These are phyloP conservation scores for Solidago caesia DNA, from an alignment of 129 eudicot species.

Conservation along the genomic window DNA sequence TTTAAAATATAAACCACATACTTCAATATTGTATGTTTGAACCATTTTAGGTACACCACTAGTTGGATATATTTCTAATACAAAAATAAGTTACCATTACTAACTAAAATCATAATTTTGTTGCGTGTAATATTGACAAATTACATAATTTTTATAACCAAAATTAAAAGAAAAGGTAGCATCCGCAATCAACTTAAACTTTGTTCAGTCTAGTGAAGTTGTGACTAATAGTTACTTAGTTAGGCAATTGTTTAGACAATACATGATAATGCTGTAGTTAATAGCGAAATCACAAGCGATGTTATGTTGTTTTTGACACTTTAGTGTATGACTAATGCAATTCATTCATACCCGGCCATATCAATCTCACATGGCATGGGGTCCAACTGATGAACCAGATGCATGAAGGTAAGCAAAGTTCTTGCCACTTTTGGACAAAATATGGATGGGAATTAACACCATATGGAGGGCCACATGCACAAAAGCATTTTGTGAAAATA, in stretches of 20 bases:
- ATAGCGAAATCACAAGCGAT: constrained; percentile 10
- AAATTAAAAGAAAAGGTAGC: background rate
- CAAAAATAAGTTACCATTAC: too few relatives aligned
- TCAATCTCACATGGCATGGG: constrained; percentile 40
- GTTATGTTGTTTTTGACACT: constrained; percentile 17
- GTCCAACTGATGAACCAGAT: constrained; percentile 31
- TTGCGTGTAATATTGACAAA: background rate
- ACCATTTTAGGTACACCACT: too few relatives aligned
- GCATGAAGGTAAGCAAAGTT: constrained; percentile 32
- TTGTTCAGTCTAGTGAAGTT: background rate
- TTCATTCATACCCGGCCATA: constrained; percentile 21
- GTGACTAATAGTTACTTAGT: constrained; percentile 13
- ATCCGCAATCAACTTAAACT: background rate
- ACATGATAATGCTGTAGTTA: background rate
- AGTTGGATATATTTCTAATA: too few relatives aligned
- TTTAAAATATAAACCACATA: too few relatives aligned
- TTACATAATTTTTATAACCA: background rate
- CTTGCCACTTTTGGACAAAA: constrained; percentile 39
- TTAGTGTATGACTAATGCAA: constrained; percentile 29
- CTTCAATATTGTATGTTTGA: too few relatives aligned
- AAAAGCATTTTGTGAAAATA: constrained; percentile 32
- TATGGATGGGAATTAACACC: constrained; percentile 34
- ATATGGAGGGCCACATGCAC: constrained; percentile 31
- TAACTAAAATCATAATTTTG: background rate
- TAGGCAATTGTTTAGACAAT: background rate